Conservation (phyloP, 2,329 filamentous ascomycete species). For the Alternaria tenuissima region DNA sequence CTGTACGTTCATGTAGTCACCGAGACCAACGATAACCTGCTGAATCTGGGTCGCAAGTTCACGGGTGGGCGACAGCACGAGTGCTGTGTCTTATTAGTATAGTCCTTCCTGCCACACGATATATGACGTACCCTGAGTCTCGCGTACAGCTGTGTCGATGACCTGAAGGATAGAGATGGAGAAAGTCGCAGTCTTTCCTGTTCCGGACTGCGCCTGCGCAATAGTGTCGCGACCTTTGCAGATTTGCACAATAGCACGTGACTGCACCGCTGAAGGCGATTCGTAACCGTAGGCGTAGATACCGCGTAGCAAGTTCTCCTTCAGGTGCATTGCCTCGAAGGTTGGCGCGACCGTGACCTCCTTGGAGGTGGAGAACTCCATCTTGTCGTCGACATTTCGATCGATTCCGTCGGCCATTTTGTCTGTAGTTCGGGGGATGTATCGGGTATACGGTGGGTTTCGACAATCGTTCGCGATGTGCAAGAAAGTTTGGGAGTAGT, state of each 20-base stretch:
- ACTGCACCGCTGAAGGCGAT: constrained; percentile 96
- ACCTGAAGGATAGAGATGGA: constrained; percentile 96
- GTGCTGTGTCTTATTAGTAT: constrained; percentile 61
- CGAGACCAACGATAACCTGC: constrained; percentile 98
- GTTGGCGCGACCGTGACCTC: constrained; percentile 95
- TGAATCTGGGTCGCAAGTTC: constrained; percentile 98
- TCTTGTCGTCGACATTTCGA: constrained; percentile 91
- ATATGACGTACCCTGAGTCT: constrained; percentile 72
- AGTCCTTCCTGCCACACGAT: neutral
- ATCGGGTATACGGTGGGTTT: constrained; percentile 4
- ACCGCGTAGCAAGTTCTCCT: constrained; percentile 94
- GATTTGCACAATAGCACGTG: constrained; percentile 96
- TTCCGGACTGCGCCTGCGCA: constrained; percentile 95
- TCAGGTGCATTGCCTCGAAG: constrained; percentile 79
- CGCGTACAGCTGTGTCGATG: constrained; percentile 90
- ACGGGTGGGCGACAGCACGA: constrained; percentile 94
- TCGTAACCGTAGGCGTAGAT: constrained; percentile 99
- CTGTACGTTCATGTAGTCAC: constrained; percentile 99
- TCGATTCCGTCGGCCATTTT: constrained; percentile 94
- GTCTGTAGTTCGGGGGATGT: constrained; percentile 8
- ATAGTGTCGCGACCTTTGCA: constrained; percentile 99
- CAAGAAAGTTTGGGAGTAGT: constrained; percentile 37
- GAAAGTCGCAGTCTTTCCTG: constrained; percentile 96
- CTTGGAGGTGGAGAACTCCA: constrained; percentile 98
- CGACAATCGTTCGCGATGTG: constrained; percentile 14